Conservation (phyloP, 805 yeast species). For the Kurtzmaniella cleridarum region DNA sequence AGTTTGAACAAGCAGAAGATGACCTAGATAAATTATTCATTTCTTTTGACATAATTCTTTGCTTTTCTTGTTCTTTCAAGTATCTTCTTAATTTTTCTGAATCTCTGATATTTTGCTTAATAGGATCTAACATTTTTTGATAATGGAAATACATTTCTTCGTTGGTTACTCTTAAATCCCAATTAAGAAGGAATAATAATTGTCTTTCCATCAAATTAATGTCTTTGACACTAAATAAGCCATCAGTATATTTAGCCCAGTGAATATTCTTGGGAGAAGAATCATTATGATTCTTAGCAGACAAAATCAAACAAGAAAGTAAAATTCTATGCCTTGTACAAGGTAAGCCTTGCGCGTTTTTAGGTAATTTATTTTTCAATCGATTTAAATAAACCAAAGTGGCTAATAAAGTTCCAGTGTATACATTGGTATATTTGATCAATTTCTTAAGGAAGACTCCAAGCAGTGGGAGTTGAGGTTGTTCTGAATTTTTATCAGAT, state of each 20-base stretch:
- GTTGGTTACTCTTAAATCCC: slow-evolving; percentile 54
- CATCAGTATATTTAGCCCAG: slow-evolving; percentile 78
- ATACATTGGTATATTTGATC: slow-evolving; percentile 73
- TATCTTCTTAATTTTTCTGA: slow-evolving; percentile 28
- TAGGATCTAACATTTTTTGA: slow-evolving; percentile 46
- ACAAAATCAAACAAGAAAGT: slow-evolving; percentile 65
- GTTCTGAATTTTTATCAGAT: slow-evolving; percentile 22
- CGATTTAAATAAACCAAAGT: slow-evolving; percentile 65
- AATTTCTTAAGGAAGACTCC: slow-evolving; percentile 69
- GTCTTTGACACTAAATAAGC: slow-evolving; percentile 61
- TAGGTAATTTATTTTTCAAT: slow-evolving; percentile 56
- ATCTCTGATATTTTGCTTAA: slow-evolving; percentile 35
- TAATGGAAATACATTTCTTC: slow-evolving; percentile 39
- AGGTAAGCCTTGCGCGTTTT: slow-evolving; percentile 70
- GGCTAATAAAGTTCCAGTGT: slow-evolving; percentile 72
- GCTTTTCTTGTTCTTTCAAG: slow-evolving; percentile 11
- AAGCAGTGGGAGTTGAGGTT: slow-evolving; percentile 53
- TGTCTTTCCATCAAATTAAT: slow-evolving; percentile 80
- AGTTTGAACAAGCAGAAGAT: slow-evolving; percentile 1
- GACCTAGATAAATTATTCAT: slow-evolving; percentile 2
- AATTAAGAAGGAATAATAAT: slow-evolving; percentile 58
- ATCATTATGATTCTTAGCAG: slow-evolving; percentile 73
- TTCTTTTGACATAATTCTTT: background rate
- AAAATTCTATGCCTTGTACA: slow-evolving; percentile 78
- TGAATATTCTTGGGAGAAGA: slow-evolving; percentile 72